Evolutionary conservation across 2,329 filamentous ascomycete species (phyloP).

Genomic region (Nemania abortiva): DNA sequence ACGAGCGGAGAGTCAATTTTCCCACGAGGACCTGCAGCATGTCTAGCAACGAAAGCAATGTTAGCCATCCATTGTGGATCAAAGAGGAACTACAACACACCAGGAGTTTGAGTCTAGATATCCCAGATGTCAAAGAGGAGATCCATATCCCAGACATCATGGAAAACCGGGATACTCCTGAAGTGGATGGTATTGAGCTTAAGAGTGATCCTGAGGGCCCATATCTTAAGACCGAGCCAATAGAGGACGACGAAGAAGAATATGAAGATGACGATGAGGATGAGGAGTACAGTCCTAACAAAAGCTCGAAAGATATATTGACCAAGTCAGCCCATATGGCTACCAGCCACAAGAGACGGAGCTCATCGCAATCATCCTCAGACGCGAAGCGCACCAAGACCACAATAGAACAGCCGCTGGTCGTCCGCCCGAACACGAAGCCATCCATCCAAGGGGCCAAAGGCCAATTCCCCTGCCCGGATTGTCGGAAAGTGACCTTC

Average conservation of each 20-base stretch:
- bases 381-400: conserved; percentile 47
- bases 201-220: conserved; percentile 38
- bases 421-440: conserved; percentile 37
- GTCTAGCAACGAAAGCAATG: conserved; percentile 50
- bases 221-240: conserved; percentile 39
- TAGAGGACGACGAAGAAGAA: conserved; percentile 40
- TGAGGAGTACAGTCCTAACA: conserved; percentile 43
- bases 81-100: conserved; percentile 35
- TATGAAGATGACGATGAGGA: conserved; percentile 46
- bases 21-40: conserved; percentile 49
- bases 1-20: conserved; percentile 42
- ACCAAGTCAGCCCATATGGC: conserved; percentile 35
- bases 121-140: conserved; percentile 46
- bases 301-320: conserved; percentile 39
- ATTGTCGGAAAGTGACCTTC: conserved; percentile 58
- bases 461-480: conserved; percentile 51
- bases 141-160: conserved; percentile 40
- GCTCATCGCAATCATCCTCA: conserved; percentile 30
- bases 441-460: conserved; percentile 44
- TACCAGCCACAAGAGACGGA: conserved; percentile 46
- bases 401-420: conserved; percentile 35
- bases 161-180: conserved; percentile 33
- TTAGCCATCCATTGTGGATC: conserved; percentile 41
- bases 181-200: conserved; percentile 44
- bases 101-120: conserved; percentile 47